phyloP scores from a whole-genome alignment of 352 stramenopile genomes.

The Globisporangium nunn region DNA sequence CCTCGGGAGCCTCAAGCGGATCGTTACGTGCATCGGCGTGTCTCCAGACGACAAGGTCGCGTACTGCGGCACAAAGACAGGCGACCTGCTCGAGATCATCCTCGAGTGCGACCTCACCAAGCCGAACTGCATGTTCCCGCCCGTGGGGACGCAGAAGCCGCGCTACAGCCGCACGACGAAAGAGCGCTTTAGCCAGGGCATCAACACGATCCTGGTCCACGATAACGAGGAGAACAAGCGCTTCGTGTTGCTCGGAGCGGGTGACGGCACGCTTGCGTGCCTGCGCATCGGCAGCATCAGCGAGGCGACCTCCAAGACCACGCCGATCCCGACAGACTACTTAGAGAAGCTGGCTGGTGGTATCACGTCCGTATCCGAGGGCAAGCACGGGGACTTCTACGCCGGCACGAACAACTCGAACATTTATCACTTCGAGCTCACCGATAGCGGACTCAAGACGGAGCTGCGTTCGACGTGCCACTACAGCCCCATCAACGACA shows the following conservation, averaged over 20 bases:
- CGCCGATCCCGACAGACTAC: slow-evolving; percentile 53
- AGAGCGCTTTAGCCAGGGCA: slow-evolving; percentile 90
- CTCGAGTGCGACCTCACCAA: slow-evolving; percentile 93
- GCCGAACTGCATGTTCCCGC: slow-evolving; percentile 66
- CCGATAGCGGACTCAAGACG: slow-evolving; percentile 23
- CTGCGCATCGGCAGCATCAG: slow-evolving; percentile 70
- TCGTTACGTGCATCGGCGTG: slow-evolving; percentile 91
- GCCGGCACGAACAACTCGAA: slow-evolving; percentile 92
- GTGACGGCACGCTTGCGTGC: slow-evolving; percentile 88
- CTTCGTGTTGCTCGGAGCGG: slow-evolving; percentile 86
- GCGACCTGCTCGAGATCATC: slow-evolving; percentile 93
- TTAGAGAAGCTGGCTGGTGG: slow-evolving; percentile 87
- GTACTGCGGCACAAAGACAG: slow-evolving; percentile 93
- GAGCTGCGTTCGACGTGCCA: slow-evolving; percentile 89
- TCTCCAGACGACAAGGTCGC: slow-evolving; percentile 89
- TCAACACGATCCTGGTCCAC: slow-evolving; percentile 83
- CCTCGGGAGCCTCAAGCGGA: slow-evolving; percentile 90
- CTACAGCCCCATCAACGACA: slow-evolving; percentile 89
- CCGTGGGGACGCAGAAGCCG: slow-evolving; percentile 71
- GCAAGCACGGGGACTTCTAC: slow-evolving; percentile 83
- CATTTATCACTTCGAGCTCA: slow-evolving; percentile 87
- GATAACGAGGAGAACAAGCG: slow-evolving; percentile 85
- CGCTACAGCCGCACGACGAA: slow-evolving; percentile 88
- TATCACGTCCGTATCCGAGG: slow-evolving; percentile 88
- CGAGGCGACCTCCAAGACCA: slow-evolving; percentile 49